phyloP scores from a whole-genome alignment of 75 land plant species.

The Selaginella tamariscina region DNA sequence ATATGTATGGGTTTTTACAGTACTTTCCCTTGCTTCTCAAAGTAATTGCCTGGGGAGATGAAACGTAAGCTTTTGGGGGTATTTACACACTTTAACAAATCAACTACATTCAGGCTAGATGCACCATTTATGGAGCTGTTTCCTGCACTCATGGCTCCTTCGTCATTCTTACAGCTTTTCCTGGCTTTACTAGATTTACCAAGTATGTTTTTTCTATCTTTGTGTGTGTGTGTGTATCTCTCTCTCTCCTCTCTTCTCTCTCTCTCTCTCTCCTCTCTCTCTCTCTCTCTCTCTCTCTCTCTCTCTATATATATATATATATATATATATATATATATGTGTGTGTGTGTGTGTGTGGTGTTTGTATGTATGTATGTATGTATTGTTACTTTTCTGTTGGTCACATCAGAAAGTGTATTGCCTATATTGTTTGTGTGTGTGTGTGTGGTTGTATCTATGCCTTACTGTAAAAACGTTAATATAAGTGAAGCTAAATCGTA shows the following conservation, averaged over 20 bases:
- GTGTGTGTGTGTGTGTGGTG: neutral
- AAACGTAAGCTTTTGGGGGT: conserved; percentile 42
- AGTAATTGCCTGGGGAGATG: conserved; percentile 90
- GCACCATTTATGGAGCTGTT: conserved; percentile 50
- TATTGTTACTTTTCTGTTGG: too few relatives aligned
- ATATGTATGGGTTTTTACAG: conserved; percentile 28
- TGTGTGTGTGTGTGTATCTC: neutral
- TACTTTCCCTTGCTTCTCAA: conserved; percentile 84
- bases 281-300: too few relatives aligned
- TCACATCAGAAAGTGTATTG: too few relatives aligned
- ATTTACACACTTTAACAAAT: neutral
- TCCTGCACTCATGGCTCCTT: conserved; percentile 58
- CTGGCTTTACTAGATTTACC: conserved; percentile 83
- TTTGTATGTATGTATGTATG: too few relatives aligned
- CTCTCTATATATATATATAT: too few relatives aligned
- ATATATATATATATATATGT: too few relatives aligned
- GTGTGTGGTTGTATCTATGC: too few relatives aligned
- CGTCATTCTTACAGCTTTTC: conserved; percentile 81
- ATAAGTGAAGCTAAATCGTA: too few relatives aligned
- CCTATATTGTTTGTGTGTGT: too few relatives aligned
- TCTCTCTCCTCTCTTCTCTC: neutral
- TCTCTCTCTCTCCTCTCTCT: conserved; percentile 5
- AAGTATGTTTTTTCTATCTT: conserved; percentile 38
- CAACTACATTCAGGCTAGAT: conserved; percentile 41
- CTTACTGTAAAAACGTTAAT: too few relatives aligned